A percentile compares a stretch with the other conserved stretches of the same genome.
Conservation (phyloP, 441 rosid species). For the Gossypium davidsonii region DNA sequence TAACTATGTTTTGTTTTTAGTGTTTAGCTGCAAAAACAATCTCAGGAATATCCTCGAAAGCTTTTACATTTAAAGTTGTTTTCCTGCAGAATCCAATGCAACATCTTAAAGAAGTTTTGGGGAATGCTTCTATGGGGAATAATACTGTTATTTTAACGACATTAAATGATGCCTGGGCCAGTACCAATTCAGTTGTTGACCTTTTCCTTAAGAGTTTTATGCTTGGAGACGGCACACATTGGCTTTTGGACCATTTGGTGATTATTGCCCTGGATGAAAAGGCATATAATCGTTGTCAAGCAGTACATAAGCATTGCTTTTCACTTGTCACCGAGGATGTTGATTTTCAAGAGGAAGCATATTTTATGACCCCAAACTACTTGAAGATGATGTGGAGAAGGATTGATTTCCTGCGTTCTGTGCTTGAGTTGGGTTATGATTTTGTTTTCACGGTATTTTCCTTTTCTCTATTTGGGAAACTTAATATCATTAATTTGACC, state of each 20-base stretch:
- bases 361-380: conserved; percentile 66
- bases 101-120: conserved; percentile 50
- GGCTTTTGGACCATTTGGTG: conserved; percentile 65
- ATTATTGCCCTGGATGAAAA: conserved; percentile 58
- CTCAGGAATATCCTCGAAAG: too few species aligned
- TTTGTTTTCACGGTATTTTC: conserved; percentile 75
- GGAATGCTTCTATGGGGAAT: conserved; percentile 56
- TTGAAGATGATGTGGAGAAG: conserved; percentile 83
- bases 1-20: too few species aligned
- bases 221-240: conserved; percentile 45
- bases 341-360: conserved; percentile 60
- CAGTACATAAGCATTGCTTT: conserved; percentile 57
- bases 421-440: conserved; percentile 72
- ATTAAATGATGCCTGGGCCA: conserved; percentile 78
- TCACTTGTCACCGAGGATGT: conserved; percentile 52
- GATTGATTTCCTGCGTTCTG: conserved; percentile 61
- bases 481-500: neutral
- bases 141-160: conserved; percentile 69
- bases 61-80: neutral
- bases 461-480: neutral
- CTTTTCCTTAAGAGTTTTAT: conserved; percentile 67
- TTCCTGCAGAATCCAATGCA: conserved; percentile 20
- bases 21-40: too few species aligned
- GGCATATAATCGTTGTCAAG: conserved; percentile 50
- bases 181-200: conserved; percentile 54